Evolutionary conservation across 1,139 yeast species (phyloP), one percentile per base, ranked within the genome.

Genomic region (Saccharomycopsis hybrid): DNA sequence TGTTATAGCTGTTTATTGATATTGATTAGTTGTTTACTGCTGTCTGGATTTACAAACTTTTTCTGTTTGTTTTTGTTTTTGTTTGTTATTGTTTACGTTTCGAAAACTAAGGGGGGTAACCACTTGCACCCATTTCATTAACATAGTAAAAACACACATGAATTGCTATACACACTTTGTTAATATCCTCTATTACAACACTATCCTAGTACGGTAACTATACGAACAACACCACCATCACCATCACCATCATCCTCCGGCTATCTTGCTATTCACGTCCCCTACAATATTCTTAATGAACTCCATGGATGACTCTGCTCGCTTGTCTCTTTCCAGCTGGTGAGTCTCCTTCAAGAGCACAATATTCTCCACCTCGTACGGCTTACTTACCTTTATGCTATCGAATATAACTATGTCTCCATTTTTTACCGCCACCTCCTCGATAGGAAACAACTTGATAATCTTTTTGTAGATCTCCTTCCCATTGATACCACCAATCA

Each of bases 361-460:
- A 9, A 52, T 46, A 29, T 49, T 41, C 2, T 46, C 38, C 5
- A 43, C 30, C 5, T 28, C 45, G 25, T 39, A 52, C 1, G 55
- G 55, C 28, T 43, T 48, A 18, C 29, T 36, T 25, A 52, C 43
- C 38, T 24, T 43, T 8, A 52, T 36, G 7, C 31, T 39, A 18
- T 37, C 49, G 29, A 52, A 52, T n/a, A 52, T 42, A 4, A 43
- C 33, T 27, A 52, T 50, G 13, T 32, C 36, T 11, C 45, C 48
- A 9, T 37, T 32, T 24, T 36, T 41, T 7, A 52, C 48, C 25
- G 7, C 25, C 24, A 52, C 32, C 32, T 52, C 55, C 30, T 52
- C 55, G 5, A 50, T 24, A 9, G 55, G 55, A 27, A 52, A 47
- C 32, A 52, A 38, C 38, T 52, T 52, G 32, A 45, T 30, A n/a